These are phyloP conservation scores for Aspergillus unguis DNA, from an alignment of 2,329 filamentous ascomycete species.

Conservation along the genomic window DNA sequence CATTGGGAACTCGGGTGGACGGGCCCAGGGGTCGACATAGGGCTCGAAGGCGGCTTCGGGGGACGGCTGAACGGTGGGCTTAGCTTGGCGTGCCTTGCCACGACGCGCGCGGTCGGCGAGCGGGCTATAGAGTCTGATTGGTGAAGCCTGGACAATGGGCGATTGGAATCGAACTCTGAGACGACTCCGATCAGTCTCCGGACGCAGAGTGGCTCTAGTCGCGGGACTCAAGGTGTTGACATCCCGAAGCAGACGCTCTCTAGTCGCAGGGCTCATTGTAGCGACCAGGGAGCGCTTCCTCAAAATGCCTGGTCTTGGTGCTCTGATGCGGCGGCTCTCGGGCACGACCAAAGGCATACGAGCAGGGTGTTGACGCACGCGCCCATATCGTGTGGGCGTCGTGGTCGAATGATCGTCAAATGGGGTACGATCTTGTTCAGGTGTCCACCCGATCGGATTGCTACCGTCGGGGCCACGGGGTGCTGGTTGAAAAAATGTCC, in stretches of 20 bases:
- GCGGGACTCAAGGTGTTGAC: not conserved
- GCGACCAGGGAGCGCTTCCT: not conserved
- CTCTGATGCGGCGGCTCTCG: not conserved
- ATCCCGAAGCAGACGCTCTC: not conserved
- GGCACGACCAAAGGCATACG: not conserved
- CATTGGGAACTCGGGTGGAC: constrained; percentile 18
- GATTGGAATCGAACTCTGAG: not conserved
- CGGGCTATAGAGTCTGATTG: not conserved
- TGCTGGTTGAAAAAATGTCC: not conserved
- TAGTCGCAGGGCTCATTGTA: not conserved
- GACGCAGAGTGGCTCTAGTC: not conserved
- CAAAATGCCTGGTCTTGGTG: not conserved
- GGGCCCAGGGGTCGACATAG: constrained; percentile 21
- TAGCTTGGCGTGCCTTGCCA: too few relatives aligned
- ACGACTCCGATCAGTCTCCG: not conserved
- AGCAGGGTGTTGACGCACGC: too few relatives aligned
- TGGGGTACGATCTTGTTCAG: too few relatives aligned
- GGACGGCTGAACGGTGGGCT: not conserved
- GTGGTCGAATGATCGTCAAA: too few relatives aligned
- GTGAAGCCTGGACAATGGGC: not conserved
- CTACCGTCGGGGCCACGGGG: too few relatives aligned
- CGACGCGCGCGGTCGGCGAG: too few relatives aligned
- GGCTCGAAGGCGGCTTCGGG: not conserved
- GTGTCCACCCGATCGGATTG: too few relatives aligned
- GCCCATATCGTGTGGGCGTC: too few relatives aligned